These are phyloP conservation scores for Candida ficus DNA, from an alignment of 805 yeast genomes.

Conservation along the genomic window DNA sequence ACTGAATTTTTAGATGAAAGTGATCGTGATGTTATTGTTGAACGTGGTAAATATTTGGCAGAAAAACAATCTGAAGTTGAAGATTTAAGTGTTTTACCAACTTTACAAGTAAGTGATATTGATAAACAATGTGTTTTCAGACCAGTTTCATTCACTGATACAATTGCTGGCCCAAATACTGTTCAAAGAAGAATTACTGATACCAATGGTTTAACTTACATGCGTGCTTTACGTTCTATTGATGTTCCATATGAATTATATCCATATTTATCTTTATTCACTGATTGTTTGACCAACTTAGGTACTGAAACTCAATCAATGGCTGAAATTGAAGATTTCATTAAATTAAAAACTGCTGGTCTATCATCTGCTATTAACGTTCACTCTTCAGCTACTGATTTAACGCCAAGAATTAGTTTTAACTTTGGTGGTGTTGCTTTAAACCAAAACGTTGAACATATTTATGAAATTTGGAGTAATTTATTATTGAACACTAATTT, in stretches of 20 bases:
- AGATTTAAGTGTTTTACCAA: constrained; percentile 76
- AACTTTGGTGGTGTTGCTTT: constrained; percentile 65
- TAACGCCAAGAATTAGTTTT: constrained; percentile 47
- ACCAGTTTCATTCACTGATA: constrained; percentile 26
- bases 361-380: constrained; percentile 57
- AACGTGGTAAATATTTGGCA: constrained; percentile 55
- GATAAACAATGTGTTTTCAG: constrained; percentile 44
- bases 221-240: constrained; percentile 61
- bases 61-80: constrained; percentile 63
- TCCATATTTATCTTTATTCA: constrained; percentile 70
- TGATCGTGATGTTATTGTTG: constrained; percentile 53
- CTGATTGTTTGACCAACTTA: constrained; percentile 74
- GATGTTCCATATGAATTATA: constrained; percentile 56
- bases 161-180: constrained; percentile 22
- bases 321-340: constrained; percentile 80
- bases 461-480: constrained; percentile 65
- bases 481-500: constrained; percentile 68
- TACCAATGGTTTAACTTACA: constrained; percentile 79
- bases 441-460: constrained; percentile 52
- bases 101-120: constrained; percentile 70
- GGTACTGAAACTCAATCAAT: constrained; percentile 74
- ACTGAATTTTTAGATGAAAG: constrained; percentile 40
- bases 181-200: constrained; percentile 50
- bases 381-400: constrained; percentile 49
- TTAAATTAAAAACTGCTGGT: constrained; percentile 83